Percentiles rank a stretch among this genome's conserved stretches.
phyloP scores from a whole-genome alignment of 805 yeast species.

The Isabelozyma pseudorhagii region DNA sequence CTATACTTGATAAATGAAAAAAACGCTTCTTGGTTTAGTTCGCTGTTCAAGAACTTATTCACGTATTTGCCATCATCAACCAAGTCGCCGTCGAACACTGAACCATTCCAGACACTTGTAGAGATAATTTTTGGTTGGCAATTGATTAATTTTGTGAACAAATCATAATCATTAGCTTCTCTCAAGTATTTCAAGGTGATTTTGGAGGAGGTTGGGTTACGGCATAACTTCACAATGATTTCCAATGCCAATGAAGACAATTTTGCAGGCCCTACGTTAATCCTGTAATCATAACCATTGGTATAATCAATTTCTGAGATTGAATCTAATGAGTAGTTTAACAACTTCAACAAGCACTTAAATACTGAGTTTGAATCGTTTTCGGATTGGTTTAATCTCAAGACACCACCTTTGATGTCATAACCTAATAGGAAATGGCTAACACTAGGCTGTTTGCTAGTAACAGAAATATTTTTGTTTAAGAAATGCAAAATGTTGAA shows the following conservation, averaged over 20 bases:
- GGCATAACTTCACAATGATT: slow-evolving; percentile 59
- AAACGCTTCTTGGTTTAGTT: slow-evolving; percentile 48
- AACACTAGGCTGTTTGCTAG: slow-evolving; percentile 45
- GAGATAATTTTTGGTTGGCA: slow-evolving; percentile 54
- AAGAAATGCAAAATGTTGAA: slow-evolving; percentile 59
- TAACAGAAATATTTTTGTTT: slow-evolving; percentile 39
- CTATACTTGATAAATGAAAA: slow-evolving; percentile 61
- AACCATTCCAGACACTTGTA: slow-evolving; percentile 52
- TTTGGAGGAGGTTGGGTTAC: slow-evolving; percentile 51
- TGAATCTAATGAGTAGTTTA: slow-evolving; percentile 46
- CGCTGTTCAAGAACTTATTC: slow-evolving; percentile 33
- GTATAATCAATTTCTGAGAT: slow-evolving; percentile 35
- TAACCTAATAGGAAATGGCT: slow-evolving; percentile 81
- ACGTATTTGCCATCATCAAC: slow-evolving; percentile 10
- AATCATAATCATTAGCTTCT: slow-evolving; percentile 29
- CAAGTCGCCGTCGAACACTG: slow-evolving; percentile 42
- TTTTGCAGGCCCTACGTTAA: slow-evolving; percentile 55
- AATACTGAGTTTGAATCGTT: slow-evolving; percentile 55
- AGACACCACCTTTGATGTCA: slow-evolving; percentile 42
- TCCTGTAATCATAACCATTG: slow-evolving; percentile 27
- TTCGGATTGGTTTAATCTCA: slow-evolving; percentile 49
- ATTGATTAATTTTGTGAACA: slow-evolving; percentile 50
- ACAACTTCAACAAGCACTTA: slow-evolving; percentile 46
- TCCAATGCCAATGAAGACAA: slow-evolving; percentile 59
- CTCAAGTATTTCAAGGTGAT: slow-evolving; percentile 53